These are phyloP conservation scores for Acanthamoeba lenticulata DNA, from an alignment of 208 protist species.

Conservation along the genomic window DNA sequence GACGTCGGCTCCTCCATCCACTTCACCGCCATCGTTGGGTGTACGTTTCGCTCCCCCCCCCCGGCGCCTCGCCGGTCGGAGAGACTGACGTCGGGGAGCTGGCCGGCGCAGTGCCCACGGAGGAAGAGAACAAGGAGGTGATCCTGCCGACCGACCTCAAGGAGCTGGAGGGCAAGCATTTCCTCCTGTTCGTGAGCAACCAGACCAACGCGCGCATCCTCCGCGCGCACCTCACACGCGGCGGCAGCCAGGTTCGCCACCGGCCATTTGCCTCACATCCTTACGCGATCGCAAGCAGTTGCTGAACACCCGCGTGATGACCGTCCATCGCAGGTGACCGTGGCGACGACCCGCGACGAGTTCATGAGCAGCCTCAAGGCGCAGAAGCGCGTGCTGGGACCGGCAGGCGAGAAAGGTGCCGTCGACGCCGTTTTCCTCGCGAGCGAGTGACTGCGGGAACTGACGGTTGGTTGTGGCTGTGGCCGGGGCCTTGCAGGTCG, in stretches of 20 bases:
- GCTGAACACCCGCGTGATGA: no score
- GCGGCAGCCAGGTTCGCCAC: neutral
- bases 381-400: neutral
- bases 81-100: no score
- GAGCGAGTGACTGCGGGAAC: no score
- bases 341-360: neutral
- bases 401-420: neutral
- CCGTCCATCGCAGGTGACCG: neutral
- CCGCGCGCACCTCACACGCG: neutral
- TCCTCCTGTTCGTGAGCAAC: neutral
- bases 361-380: neutral
- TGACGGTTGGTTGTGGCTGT: no score
- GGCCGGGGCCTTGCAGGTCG: neutral
- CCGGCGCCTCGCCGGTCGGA: no score
- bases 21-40: neutral
- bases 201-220: neutral
- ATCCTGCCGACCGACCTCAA: neutral
- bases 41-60: no score
- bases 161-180: neutral
- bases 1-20: neutral
- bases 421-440: no score
- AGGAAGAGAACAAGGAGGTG: neutral
- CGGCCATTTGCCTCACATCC: neutral
- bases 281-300: no score
- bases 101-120: neutral